Conservation (phyloP, 225 moss, liverwort and hornwort species). For the Pseudisothecium myosuroides region DNA sequence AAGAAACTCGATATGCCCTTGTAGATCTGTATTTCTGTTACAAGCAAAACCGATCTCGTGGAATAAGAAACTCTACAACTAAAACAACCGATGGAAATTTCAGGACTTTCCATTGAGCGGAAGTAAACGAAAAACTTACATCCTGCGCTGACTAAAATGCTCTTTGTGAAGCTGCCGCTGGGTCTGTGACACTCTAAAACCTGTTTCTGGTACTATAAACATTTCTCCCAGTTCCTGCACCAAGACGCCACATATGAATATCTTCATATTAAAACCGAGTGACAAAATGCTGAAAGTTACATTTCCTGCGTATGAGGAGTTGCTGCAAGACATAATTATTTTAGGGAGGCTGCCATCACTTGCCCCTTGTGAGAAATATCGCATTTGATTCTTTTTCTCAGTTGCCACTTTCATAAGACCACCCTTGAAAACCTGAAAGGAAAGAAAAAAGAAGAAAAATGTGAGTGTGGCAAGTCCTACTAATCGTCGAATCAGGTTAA, state of each 20-base stretch:
- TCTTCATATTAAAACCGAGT: not conserved
- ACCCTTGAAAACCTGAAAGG: slow-evolving; percentile 88
- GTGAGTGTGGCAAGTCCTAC: not conserved
- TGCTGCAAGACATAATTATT: not conserved
- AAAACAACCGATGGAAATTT: not conserved
- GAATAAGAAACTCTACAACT: not conserved
- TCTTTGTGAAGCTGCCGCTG: slow-evolving; percentile 82
- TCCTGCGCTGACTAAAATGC: slow-evolving; percentile 70
- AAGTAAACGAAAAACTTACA: slow-evolving; percentile 24
- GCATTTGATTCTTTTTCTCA: slow-evolving; percentile 88
- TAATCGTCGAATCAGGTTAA: not conserved
- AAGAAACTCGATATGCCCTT: slow-evolving; percentile 65
- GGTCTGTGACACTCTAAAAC: slow-evolving; percentile 73
- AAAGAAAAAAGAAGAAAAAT: not conserved
- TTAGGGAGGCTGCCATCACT: not conserved
- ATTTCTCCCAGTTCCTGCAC: slow-evolving; percentile 86
- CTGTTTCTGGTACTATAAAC: slow-evolving; percentile 71
- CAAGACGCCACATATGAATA: not conserved
- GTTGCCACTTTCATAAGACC: slow-evolving; percentile 98
- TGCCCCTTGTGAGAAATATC: slow-evolving; percentile 88
- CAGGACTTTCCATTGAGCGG: not conserved
- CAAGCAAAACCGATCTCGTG: not conserved
- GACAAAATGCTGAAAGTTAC: too few relatives aligned
- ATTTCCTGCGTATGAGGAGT: not conserved
- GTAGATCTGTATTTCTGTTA: slow-evolving; percentile 16